These are phyloP conservation scores for Hemisphaericaspora nanyangensis DNA, from an alignment of 805 yeast genomes.

Conservation along the genomic window DNA sequence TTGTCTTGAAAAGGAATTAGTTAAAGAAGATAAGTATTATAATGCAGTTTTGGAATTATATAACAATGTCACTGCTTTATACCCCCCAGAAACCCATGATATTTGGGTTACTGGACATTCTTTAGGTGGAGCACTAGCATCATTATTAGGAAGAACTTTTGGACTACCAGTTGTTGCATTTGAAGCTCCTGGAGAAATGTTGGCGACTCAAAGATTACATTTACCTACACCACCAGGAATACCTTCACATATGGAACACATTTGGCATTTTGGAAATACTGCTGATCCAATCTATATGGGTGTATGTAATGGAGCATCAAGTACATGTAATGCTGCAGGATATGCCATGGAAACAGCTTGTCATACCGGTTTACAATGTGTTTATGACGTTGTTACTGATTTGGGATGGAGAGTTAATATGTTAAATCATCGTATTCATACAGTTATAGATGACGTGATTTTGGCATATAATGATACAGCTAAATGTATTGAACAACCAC, in stretches of 20 bases:
- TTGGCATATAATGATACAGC: slow-evolving; percentile 74
- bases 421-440: slow-evolving; percentile 84
- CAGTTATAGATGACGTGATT: slow-evolving; percentile 81
- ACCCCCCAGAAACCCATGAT: slow-evolving; percentile 58
- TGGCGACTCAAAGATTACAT: slow-evolving; percentile 81
- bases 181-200: slow-evolving; percentile 88
- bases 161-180: slow-evolving; percentile 88
- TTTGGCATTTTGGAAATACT: slow-evolving; percentile 95
- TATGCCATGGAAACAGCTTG: slow-evolving; percentile 97
- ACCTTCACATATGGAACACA: slow-evolving; percentile 69
- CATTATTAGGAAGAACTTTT: slow-evolving; percentile 80
- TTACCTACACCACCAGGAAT: slow-evolving; percentile 91
- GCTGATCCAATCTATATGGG: slow-evolving; percentile 98
- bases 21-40: slow-evolving; percentile 76
- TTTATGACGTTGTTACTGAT: slow-evolving; percentile 86
- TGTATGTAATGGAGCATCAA: slow-evolving; percentile 89
- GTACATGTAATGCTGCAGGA: slow-evolving; percentile 86
- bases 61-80: slow-evolving; percentile 59
- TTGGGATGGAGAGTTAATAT: slow-evolving; percentile 88
- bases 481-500: slow-evolving; percentile 65
- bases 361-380: slow-evolving; percentile 84
- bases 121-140: slow-evolving; percentile 82
- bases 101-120: slow-evolving; percentile 97
- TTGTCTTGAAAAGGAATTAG: slow-evolving; percentile 75
- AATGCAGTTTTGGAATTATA: slow-evolving; percentile 75